Evolutionary conservation across 2,329 filamentous ascomycete species (phyloP), one percentile per base, ranked within the genome.

Genomic region (Aspergillus piperis): DNA sequence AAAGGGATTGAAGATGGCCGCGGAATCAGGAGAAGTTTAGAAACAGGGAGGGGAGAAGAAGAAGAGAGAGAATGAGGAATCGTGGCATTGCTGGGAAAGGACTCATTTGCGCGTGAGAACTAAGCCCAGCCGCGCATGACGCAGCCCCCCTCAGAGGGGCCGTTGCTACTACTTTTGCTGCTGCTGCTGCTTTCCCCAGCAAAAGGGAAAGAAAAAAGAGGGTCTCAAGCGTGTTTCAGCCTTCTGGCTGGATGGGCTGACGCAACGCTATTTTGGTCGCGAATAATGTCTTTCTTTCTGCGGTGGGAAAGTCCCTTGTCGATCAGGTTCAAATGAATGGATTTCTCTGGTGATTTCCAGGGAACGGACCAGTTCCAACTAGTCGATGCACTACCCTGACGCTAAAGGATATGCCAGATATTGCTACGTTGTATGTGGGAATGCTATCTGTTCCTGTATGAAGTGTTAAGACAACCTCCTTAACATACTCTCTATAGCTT

Each of bases 61-160:
- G 4, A 36, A 4, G 30, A 11, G 32, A 36, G 32, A 11, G 32
- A 36, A 36, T 30, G 27, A 30, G 32, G 32, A 36, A 36, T 36
- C 11, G 32, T 36, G 32, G 32, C 32, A 36, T 36, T 36, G 32
- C 17, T 19, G 23, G 21, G 51, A 55, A 54, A 42, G 44, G 49
- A 62, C 47, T 36, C 32, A 36, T 36, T 36, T 36, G 32, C 32
- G 10, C 11, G 32, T 36, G 32, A 36, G 32, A 36, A 36, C 32
- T 36, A 36, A 62, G 61, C 55, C 60, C 42, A 32, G 52, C 50
- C 53, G 42, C 32, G 25, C 63, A 66, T 65, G 64, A 66, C 64
- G 64, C 64, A 66, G 63, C 58, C 60, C 48, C 50, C 57, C 25
- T 27, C 55, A 58, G 49, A 52, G 30, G 62, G 51, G 48, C 56